These are phyloP conservation scores for Sarocladium strictum DNA, from an alignment of 2,329 filamentous ascomycete genomes.

Conservation along the genomic window DNA sequence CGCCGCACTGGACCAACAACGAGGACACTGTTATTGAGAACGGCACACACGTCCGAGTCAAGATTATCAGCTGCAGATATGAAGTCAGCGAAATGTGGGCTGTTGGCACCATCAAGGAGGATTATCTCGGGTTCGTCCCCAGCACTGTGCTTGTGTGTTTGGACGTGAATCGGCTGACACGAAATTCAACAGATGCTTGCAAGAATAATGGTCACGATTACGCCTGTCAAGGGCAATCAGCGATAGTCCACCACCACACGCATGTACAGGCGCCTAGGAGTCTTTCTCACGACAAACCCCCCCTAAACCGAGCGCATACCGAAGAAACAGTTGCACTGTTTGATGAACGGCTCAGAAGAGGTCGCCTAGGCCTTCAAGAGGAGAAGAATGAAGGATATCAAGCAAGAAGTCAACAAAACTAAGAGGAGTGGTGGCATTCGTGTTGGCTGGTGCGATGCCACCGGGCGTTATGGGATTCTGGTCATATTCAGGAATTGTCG, in stretches of 20 bases:
- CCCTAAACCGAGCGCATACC: no score
- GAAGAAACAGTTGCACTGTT: no score
- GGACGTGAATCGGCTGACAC: background rate
- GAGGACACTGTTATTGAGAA: conserved; percentile 91
- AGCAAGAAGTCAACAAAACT: background rate
- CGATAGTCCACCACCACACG: no score
- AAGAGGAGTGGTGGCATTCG: background rate
- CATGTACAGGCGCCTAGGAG: no score
- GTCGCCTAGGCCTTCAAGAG: no score
- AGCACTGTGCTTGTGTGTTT: background rate
- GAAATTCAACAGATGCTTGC: conserved; percentile 21
- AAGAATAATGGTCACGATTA: conserved; percentile 22
- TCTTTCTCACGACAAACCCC: no score
- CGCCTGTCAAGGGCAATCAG: no score
- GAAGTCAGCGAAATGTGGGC: conserved; percentile 95
- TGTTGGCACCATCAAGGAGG: conserved; percentile 93
- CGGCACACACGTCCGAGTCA: conserved; percentile 86
- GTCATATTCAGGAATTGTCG: background rate
- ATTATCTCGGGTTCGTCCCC: conserved; percentile 57
- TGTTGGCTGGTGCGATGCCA: background rate
- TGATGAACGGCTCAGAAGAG: no score
- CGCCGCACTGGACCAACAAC: conserved; percentile 95
- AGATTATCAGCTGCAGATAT: conserved; percentile 87
- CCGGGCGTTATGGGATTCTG: conserved; percentile 1
- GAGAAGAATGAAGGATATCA: background rate